Evolutionary conservation across 2,329 filamentous ascomycete species (phyloP).

Genomic region (Fusarium coicis): DNA sequence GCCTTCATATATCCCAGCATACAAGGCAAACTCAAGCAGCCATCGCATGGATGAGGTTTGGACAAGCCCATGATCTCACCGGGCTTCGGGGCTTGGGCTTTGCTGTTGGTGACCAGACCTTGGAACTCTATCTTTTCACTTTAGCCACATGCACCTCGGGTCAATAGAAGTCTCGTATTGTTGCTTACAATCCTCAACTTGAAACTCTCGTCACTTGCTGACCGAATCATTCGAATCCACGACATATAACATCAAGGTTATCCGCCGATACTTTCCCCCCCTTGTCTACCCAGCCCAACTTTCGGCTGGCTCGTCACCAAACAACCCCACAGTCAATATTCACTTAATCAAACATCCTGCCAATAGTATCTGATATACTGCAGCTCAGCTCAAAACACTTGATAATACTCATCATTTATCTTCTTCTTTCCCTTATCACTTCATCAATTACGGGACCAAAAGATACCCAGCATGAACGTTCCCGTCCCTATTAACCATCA

Average conservation of each 20-base stretch:
- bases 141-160: background rate
- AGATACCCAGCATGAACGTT: background rate
- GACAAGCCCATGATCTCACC: background rate
- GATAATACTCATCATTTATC: background rate
- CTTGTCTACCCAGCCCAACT: background rate
- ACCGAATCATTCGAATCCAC: background rate
- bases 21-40: background rate
- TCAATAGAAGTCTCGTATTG: background rate
- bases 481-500: background rate
- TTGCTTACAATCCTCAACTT: background rate
- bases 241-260: background rate
- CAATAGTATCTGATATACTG: background rate
- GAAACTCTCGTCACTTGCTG: background rate
- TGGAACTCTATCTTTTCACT: background rate
- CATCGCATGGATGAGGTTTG: background rate
- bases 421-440: background rate
- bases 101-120: background rate
- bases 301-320: background rate
- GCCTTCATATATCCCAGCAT: background rate
- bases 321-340: background rate
- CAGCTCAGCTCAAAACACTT: background rate
- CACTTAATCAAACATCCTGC: background rate
- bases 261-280: background rate
- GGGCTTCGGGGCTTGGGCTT: background rate
- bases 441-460: background rate